A percentile compares a stretch with the other conserved stretches of the same genome.
Evolutionary conservation across 83 land plant species (phyloP).

Genomic region (Larix sibirica): DNA sequence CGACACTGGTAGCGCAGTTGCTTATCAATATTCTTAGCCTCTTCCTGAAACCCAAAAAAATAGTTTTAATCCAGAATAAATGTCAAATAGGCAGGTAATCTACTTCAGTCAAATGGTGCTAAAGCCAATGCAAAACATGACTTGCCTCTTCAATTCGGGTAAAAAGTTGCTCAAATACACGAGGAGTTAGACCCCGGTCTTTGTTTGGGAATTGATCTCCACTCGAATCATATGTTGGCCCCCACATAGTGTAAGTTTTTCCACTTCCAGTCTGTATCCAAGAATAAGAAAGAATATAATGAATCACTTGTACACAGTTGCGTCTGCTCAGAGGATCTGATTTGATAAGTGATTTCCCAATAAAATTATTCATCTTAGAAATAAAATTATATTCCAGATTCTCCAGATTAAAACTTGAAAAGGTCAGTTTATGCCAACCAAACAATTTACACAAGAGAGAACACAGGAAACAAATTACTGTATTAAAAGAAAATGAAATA

Average conservation of each 20-base stretch:
- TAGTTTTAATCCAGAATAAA: background rate
- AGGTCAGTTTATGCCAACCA: too few species aligned
- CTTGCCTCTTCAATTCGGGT: conserved; percentile 69
- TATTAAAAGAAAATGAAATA: conserved; percentile 7
- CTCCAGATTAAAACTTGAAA: conserved; percentile 63
- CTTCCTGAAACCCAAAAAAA: conserved; percentile 61
- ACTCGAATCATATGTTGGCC: conserved; percentile 53
- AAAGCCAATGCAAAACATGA: conserved; percentile 20
- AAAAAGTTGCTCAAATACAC: conserved; percentile 92
- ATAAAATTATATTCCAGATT: background rate
- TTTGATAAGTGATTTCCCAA: background rate
- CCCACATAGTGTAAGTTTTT: conserved; percentile 95
- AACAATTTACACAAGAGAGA: background rate
- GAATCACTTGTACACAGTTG: background rate
- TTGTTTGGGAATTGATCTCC: conserved; percentile 56
- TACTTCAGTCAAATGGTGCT: background rate
- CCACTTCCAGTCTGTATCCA: conserved; percentile 94
- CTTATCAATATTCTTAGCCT: conserved; percentile 73
- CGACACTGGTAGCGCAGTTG: conserved; percentile 74
- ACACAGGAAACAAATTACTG: background rate
- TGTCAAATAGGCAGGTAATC: background rate
- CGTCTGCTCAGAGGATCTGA: background rate
- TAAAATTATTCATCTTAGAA: background rate
- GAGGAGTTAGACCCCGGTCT: conserved; percentile 91
- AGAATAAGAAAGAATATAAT: background rate